Conservation (phyloP, 345 rosid species). For the Abelmoschus esculentus region DNA sequence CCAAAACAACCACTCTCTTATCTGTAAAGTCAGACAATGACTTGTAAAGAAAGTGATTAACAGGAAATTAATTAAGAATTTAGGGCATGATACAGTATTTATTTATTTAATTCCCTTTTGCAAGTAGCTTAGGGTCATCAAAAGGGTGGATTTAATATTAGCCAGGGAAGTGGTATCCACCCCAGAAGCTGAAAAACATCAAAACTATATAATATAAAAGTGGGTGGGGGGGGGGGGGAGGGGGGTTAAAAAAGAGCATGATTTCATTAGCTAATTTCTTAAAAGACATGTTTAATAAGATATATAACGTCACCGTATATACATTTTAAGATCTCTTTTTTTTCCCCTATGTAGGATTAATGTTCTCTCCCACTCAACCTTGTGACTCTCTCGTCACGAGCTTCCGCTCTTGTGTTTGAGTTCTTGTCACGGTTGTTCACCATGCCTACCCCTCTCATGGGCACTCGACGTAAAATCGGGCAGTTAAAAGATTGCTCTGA, state of each 20-base stretch:
- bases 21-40: slow-evolving; percentile 19
- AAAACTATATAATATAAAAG: neutral
- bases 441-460: too few relatives aligned
- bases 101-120: neutral
- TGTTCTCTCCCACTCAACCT: too few relatives aligned
- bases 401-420: too few relatives aligned
- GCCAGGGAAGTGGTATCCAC: slow-evolving; percentile 21
- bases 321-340: too few relatives aligned
- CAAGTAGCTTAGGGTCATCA: neutral
- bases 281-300: too few relatives aligned
- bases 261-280: neutral
- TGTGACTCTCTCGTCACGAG: too few relatives aligned
- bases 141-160: neutral
- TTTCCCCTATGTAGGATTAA: too few relatives aligned
- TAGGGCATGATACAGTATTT: neutral
- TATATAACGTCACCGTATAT: too few relatives aligned
- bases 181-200: slow-evolving; percentile 2
- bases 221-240: too few relatives aligned
- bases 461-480: too few relatives aligned
- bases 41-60: slow-evolving; percentile 13
- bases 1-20: slow-evolving; percentile 10
- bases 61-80: slow-evolving; percentile 4
- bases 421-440: too few relatives aligned
- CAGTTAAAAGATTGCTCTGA: too few relatives aligned
- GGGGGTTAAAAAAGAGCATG: slow-evolving; percentile 1